phyloP scores from a whole-genome alignment of 495 filamentous ascomycete genomes.

The Penicillium odoratum region DNA sequence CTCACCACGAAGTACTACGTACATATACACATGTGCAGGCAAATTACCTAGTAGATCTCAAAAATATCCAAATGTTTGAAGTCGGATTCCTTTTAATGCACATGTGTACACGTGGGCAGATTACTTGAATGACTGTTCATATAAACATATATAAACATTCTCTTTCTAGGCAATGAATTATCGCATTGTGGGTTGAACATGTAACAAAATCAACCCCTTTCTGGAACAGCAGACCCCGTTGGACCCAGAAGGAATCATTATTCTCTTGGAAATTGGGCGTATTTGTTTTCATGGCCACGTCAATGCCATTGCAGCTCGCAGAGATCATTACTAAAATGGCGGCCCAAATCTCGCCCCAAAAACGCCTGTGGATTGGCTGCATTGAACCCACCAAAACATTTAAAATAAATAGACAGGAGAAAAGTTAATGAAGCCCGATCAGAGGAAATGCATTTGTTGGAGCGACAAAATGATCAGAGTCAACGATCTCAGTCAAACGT shows the following conservation, averaged over 20 bases:
- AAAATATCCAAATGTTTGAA: constrained; percentile 3
- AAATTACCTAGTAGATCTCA: not conserved
- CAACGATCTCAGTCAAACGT: constrained; percentile 63
- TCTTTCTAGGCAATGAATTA: not conserved
- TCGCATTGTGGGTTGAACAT: not conserved
- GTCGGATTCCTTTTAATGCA: not conserved
- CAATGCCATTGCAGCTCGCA: constrained; percentile 17
- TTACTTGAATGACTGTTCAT: not conserved
- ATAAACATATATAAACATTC: not conserved
- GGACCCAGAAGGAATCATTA: not conserved
- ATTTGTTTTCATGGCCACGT: constrained; percentile 11
- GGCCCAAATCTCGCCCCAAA: constrained; percentile 9
- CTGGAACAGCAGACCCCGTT: not conserved
- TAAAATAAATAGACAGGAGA: not conserved
- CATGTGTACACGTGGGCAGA: not conserved
- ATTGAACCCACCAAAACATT: constrained; percentile 5
- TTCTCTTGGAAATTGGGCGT: not conserved
- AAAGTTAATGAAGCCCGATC: not conserved
- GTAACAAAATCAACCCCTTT: not conserved
- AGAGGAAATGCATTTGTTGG: not conserved
- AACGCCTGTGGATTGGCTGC: constrained; percentile 16
- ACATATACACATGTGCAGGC: too few species aligned
- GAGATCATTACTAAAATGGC: constrained; percentile 15
- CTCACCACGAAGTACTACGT: not conserved
- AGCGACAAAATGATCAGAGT: not conserved